These are phyloP conservation scores for Beauveria rudraprayagi DNA, from an alignment of 2,329 filamentous ascomycete genomes.

Conservation along the genomic window DNA sequence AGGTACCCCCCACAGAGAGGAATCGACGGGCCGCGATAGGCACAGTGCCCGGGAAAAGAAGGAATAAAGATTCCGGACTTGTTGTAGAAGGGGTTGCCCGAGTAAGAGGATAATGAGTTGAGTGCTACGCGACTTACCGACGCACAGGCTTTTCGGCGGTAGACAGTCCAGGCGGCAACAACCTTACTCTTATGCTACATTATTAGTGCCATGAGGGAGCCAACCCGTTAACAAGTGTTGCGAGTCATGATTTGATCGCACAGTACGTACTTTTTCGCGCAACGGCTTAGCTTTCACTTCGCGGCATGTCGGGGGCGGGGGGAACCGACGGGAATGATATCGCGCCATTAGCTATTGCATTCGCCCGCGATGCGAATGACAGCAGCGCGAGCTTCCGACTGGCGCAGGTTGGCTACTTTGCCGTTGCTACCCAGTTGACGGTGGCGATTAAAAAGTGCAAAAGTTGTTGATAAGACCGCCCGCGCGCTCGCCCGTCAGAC, in stretches of 20 bases:
- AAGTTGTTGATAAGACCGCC: too few relatives aligned
- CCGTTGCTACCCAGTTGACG: too few relatives aligned
- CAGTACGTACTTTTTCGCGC: too few relatives aligned
- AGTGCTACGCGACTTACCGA: background rate
- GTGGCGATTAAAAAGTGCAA: too few relatives aligned
- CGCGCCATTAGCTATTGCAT: background rate
- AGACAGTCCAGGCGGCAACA: background rate
- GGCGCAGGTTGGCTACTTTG: too few relatives aligned
- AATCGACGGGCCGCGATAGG: too few relatives aligned
- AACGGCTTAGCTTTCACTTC: background rate
- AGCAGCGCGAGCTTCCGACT: too few relatives aligned
- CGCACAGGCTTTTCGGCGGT: background rate
- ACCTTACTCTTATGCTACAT: background rate
- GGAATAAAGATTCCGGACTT: background rate
- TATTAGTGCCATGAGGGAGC: background rate
- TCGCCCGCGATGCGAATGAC: background rate
- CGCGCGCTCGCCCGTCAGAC: background rate
- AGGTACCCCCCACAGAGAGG: too few relatives aligned
- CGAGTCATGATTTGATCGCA: background rate
- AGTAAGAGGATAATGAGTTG: background rate
- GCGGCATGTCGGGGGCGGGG: background rate
- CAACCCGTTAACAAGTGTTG: background rate
- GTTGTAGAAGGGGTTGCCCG: background rate
- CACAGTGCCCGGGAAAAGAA: too few relatives aligned
- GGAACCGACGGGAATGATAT: background rate